Percentiles rank a stretch among this genome's conserved stretches.
These are phyloP conservation scores for Trichodelitschia bisporula DNA, from an alignment of 495 filamentous ascomycete species.

Conservation along the genomic window DNA sequence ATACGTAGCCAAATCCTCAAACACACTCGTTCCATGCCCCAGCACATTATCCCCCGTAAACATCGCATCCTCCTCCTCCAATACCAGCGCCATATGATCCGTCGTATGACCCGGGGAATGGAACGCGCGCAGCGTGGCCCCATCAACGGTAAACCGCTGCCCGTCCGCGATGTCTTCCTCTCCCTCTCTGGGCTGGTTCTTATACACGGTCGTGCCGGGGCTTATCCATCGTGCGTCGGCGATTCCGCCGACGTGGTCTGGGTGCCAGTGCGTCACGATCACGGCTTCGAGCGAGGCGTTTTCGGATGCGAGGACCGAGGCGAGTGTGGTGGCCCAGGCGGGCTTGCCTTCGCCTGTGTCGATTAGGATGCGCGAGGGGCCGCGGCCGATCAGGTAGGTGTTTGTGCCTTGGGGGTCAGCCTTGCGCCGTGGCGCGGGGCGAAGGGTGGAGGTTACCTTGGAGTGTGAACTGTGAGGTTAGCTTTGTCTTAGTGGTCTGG, in stretches of 20 bases:
- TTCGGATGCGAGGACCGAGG: slow-evolving; percentile 35
- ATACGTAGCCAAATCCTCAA: slow-evolving; percentile 58
- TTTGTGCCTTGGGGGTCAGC: slow-evolving; percentile 13
- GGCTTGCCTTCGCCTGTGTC: slow-evolving; percentile 19
- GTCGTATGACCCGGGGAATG: slow-evolving; percentile 67
- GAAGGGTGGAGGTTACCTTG: slow-evolving; percentile 10
- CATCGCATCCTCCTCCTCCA: slow-evolving; percentile 53
- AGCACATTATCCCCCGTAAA: slow-evolving; percentile 93
- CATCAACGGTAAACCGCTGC: slow-evolving; percentile 47
- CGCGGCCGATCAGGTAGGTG: slow-evolving; percentile 17
- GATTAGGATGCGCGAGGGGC: slow-evolving; percentile 13
- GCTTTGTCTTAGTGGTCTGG: not conserved
- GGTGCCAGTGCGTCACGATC: slow-evolving; percentile 79
- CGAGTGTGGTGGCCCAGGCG: slow-evolving; percentile 29
- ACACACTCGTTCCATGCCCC: slow-evolving; percentile 81
- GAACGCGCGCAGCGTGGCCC: slow-evolving; percentile 48
- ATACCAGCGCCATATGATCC: slow-evolving; percentile 47
- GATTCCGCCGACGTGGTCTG: slow-evolving; percentile 60
- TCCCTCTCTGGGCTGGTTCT: slow-evolving; percentile 19
- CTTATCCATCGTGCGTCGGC: slow-evolving; percentile 34
- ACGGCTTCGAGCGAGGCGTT: slow-evolving; percentile 34
- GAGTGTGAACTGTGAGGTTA: slow-evolving; percentile 15
- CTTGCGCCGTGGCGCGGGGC: not conserved
- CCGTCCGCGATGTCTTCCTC: slow-evolving; percentile 26
- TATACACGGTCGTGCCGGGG: slow-evolving; percentile 29